Evolutionary conservation across 352 stramenopile genomes (phyloP).

Genomic region (Bremia lactucae): DNA sequence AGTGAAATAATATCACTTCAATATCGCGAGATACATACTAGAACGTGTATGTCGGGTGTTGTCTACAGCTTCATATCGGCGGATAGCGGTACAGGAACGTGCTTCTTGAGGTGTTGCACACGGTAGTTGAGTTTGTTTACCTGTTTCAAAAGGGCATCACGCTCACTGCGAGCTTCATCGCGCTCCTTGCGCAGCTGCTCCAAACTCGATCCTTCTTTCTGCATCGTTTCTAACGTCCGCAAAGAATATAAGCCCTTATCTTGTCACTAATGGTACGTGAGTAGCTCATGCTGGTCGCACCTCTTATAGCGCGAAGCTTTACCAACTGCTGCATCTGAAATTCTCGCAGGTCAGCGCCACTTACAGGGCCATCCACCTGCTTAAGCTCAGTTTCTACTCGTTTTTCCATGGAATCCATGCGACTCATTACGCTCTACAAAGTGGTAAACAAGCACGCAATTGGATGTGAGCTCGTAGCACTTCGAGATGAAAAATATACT

Average conservation of each 20-base stretch:
- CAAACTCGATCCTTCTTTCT: constrained; percentile 45
- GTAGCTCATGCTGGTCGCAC: constrained; percentile 7
- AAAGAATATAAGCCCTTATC: neutral
- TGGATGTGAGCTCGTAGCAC: neutral
- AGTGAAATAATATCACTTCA: too few species aligned
- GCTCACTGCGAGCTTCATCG: constrained; percentile 43
- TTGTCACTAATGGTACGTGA: neutral
- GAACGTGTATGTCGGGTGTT: too few species aligned
- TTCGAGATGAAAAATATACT: neutral
- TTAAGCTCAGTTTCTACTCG: constrained; percentile 22
- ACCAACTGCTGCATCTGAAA: constrained; percentile 59
- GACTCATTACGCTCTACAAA: constrained; percentile 33
- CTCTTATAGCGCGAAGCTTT: constrained; percentile 45
- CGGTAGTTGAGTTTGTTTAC: constrained; percentile 76
- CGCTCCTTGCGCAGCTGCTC: constrained; percentile 54
- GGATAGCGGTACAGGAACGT: constrained; percentile 34
- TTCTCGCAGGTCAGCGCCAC: constrained; percentile 50
- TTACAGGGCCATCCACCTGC: constrained; percentile 39
- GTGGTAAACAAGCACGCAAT: neutral
- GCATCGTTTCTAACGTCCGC: constrained; percentile 40
- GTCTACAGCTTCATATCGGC: constrained; percentile 16
- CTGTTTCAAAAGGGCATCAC: constrained; percentile 54
- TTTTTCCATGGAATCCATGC: constrained; percentile 41
- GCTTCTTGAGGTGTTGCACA: constrained; percentile 63
- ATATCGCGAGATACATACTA: too few species aligned